Base-by-base conservation (phyloP, 106 monocot species). In the Agapanthus africanus region DNA sequence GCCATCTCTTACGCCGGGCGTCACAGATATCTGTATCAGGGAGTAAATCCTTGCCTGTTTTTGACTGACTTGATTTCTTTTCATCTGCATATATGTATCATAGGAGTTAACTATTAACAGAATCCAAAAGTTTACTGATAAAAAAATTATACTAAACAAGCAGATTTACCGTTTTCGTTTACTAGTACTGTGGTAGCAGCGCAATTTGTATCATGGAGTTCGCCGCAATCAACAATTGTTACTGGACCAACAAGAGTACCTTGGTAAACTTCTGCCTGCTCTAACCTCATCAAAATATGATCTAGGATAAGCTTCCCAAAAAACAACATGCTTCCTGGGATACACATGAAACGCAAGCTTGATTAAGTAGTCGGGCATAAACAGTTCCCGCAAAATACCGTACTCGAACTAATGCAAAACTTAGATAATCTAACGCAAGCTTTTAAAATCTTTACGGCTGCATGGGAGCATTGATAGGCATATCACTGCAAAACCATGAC, bases 251-350 rank as follows among this genome's bases (percentile, higher is more conserved):
- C 67, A 71, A 91, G 94, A 15, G 26, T 79, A 18, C 64, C 56
- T 31, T 69, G 71, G 71, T 95, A 81, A 68, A 88, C 85, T 44
- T 91, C 85, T 69, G 83, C 88, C 71, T 56, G 66, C 80, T 94
- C 94, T n/a, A 95, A 81, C 38, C 77, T 83, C 74, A 79, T 91
- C 65, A 95, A 70, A 51, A 78, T 78, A 49, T 88, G 73, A n/a
- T 91, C 94, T n/a, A 59, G 25, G 46, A 91, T 74, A 52, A 95
- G 88, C 79, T 88, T 95, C 49, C 94, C 94, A 84, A 95, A n/a
- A 95, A 70, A 95, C 94, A 73, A 91, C 91, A 79, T 91, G 91
- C 66, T 91, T 95, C 77, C 94, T 95, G 73, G 16, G 6, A 19
- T 47, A 47, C 16, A 19, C 19, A 47, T 47, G 46, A 7, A 40